Percentiles rank a stretch among this genome's conserved stretches.
Conservation (phyloP, 495 filamentous ascomycete species). For the Lentithecium fluviatile region DNA sequence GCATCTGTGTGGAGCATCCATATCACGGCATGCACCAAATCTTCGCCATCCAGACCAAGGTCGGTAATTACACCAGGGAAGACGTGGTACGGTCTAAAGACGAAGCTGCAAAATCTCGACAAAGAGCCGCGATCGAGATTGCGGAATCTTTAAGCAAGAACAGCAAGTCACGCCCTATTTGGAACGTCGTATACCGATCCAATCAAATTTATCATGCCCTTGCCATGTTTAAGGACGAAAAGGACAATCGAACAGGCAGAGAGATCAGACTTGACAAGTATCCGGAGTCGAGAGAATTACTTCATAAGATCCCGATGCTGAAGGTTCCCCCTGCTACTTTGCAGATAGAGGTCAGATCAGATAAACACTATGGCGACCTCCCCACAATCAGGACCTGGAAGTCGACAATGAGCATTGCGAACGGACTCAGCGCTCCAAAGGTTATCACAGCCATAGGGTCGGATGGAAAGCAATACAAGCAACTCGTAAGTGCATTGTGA, state of each 20-base stretch:
- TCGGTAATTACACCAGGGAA: slow-evolving; percentile 45
- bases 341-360: slow-evolving; percentile 70
- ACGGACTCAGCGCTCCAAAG: slow-evolving; percentile 87
- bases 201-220: slow-evolving; percentile 72
- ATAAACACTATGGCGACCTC: slow-evolving; percentile 71
- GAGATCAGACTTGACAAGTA: slow-evolving; percentile 62
- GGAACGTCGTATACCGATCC: slow-evolving; percentile 67
- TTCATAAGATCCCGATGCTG: slow-evolving; percentile 56
- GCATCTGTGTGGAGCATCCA: slow-evolving; percentile 87
- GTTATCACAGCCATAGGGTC: slow-evolving; percentile 75
- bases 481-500: slow-evolving; percentile 59
- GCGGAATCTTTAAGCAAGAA: slow-evolving; percentile 57
- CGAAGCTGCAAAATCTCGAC: slow-evolving; percentile 66
- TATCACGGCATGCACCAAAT: slow-evolving; percentile 97
- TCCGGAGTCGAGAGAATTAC: slow-evolving; percentile 54
- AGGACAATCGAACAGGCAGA: slow-evolving; percentile 65
- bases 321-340: slow-evolving; percentile 87
- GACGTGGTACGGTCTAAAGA: slow-evolving; percentile 60
- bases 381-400: slow-evolving; percentile 69
- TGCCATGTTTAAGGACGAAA: slow-evolving; percentile 60
- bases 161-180: slow-evolving; percentile 50
- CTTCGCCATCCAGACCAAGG: slow-evolving; percentile 56
- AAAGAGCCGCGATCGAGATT: slow-evolving; percentile 67
- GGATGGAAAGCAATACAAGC: slow-evolving; percentile 77
- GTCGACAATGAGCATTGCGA: slow-evolving; percentile 75